phyloP scores from a whole-genome alignment of 164 flowering plant genomes.

The Umbilicus rupestris region DNA sequence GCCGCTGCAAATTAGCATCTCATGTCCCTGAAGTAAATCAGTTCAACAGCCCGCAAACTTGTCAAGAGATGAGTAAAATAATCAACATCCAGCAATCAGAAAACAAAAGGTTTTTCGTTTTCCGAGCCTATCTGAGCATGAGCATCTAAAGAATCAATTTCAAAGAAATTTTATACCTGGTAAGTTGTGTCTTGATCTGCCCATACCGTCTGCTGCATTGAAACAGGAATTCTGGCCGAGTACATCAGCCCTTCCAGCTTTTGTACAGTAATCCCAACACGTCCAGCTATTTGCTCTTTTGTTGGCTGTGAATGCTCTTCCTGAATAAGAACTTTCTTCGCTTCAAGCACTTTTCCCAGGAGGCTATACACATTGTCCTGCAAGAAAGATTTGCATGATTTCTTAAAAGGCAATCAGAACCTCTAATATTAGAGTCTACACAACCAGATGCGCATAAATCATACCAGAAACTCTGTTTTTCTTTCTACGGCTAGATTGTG shows the following conservation, averaged over 20 bases:
- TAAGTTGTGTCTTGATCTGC: conserved; percentile 57
- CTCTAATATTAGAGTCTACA: neutral
- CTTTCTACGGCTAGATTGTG: neutral
- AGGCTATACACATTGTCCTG: conserved; percentile 65
- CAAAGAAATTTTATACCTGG: conserved; percentile 40
- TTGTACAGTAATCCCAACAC: conserved; percentile 54
- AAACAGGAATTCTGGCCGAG: conserved; percentile 45
- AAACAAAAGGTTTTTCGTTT: neutral
- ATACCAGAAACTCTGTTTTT: neutral
- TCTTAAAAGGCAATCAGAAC: neutral
- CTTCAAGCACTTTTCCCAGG: conserved; percentile 43
- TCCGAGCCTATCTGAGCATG: neutral
- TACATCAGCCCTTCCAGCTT: conserved; percentile 43
- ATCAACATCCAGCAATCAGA: neutral
- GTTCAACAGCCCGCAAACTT: neutral
- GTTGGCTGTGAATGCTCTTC: conserved; percentile 54
- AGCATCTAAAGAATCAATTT: neutral
- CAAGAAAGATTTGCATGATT: conserved; percentile 9
- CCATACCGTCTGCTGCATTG: conserved; percentile 67
- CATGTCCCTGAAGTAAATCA: neutral
- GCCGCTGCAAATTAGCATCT: neutral
- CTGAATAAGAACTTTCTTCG: conserved; percentile 35
- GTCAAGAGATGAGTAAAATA: no score
- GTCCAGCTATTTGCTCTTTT: conserved; percentile 61
- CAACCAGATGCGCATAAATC: neutral